phyloP scores from a whole-genome alignment of 1,284 basidiomycete species.

The Afroboletus lepidellus region DNA sequence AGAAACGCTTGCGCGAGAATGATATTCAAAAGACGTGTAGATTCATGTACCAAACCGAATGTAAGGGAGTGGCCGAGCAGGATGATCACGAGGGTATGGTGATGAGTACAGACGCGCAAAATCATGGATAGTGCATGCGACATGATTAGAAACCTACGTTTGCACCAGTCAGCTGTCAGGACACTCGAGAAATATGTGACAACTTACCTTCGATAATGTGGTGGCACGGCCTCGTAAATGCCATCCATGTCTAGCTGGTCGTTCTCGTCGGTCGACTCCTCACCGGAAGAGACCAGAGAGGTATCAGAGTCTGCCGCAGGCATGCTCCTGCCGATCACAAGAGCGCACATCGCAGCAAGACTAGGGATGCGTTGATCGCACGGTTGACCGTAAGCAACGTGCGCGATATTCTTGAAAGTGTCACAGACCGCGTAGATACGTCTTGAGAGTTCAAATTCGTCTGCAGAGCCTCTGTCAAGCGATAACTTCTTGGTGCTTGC shows the following conservation, averaged over 20 bases:
- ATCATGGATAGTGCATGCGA: slow-evolving; percentile 52
- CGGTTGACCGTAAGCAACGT: slow-evolving; percentile 29
- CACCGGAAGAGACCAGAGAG: slow-evolving; percentile 23
- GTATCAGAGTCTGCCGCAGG: slow-evolving; percentile 25
- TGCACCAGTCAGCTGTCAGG: slow-evolving; percentile 6
- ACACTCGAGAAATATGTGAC: not conserved
- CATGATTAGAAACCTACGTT: slow-evolving; percentile 44
- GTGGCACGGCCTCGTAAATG: slow-evolving; percentile 51
- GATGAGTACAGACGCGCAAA: slow-evolving; percentile 42
- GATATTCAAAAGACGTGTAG: slow-evolving; percentile 43
- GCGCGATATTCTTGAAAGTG: slow-evolving; percentile 50
- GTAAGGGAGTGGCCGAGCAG: slow-evolving; percentile 49
- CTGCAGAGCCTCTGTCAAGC: slow-evolving; percentile 37
- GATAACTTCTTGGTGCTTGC: slow-evolving; percentile 36
- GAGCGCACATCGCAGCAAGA: slow-evolving; percentile 49
- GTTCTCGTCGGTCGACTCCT: slow-evolving; percentile 28
- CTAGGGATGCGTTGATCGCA: slow-evolving; percentile 30
- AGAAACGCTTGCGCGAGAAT: slow-evolving; percentile 36
- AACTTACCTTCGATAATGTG: slow-evolving; percentile 49
- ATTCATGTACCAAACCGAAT: slow-evolving; percentile 42
- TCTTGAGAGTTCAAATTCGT: slow-evolving; percentile 44
- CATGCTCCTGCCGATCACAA: slow-evolving; percentile 47
- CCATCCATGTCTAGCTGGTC: slow-evolving; percentile 37
- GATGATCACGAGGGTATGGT: slow-evolving; percentile 45
- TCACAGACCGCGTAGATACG: slow-evolving; percentile 52